A percentile compares a stretch with the other conserved stretches of the same genome.
phyloP scores from a whole-genome alignment of 2,329 filamentous ascomycete species.

The Cladosporium velox region DNA sequence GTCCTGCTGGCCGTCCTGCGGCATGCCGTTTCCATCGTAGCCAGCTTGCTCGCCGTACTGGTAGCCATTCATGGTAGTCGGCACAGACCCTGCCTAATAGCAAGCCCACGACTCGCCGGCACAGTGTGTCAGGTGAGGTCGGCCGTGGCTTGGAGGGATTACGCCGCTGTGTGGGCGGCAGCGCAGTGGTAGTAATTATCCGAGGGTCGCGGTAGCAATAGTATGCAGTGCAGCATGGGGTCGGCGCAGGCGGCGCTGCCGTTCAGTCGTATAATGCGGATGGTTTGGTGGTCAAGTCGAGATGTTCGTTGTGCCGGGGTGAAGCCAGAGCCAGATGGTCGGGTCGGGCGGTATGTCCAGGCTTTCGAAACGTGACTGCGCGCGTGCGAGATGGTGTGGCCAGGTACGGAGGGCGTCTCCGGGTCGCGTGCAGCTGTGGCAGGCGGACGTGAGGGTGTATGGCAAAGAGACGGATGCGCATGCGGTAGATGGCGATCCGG shows the following conservation, averaged over 20 bases:
- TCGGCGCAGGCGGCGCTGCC: not conserved
- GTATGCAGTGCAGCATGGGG: slow-evolving; percentile 13
- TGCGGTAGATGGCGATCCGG: not conserved
- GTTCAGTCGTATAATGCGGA: not conserved
- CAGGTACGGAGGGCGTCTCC: not conserved
- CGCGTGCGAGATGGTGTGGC: not conserved
- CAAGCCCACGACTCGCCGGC: slow-evolving; percentile 2
- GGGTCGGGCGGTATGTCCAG: slow-evolving; percentile 13
- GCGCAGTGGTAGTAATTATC: not conserved
- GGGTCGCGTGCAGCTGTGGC: not conserved
- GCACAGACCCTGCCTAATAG: slow-evolving; percentile 11
- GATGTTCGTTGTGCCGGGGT: not conserved
- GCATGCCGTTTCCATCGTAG: slow-evolving; percentile 28
- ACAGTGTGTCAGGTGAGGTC: not conserved
- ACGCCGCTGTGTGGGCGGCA: slow-evolving; percentile 5
- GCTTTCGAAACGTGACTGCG: slow-evolving; percentile 9
- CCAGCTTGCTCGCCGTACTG: slow-evolving; percentile 29
- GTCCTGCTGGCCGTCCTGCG: slow-evolving; percentile 27
- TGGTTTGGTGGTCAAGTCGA: not conserved
- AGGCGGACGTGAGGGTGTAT: not conserved
- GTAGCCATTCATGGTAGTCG: slow-evolving; percentile 36
- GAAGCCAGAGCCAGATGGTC: not conserved
- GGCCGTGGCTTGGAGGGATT: not conserved
- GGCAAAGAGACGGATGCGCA: not conserved
- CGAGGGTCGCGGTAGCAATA: not conserved